Evolutionary conservation across 441 rosid genomes (phyloP), one percentile per base, ranked within the genome.

Genomic region (Erysimum pusillum): DNA sequence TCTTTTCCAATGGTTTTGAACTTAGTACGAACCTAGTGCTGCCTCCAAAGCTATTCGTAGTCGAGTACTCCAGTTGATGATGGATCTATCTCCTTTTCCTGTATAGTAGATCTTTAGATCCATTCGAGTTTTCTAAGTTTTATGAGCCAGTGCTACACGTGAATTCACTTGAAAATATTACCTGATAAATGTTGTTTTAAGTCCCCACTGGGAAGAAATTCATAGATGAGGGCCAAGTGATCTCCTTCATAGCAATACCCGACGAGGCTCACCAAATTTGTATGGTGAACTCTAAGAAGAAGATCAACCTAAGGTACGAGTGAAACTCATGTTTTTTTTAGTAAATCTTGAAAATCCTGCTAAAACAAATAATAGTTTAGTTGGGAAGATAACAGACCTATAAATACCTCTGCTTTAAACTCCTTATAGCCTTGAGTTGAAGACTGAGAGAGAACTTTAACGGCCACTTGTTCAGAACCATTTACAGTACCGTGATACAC

Each of bases 251-350:
- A 75, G 5, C 85, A 81, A 46, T 81, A 83, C 3, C 88, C 88
- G 1, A 79, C 78, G 0, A 85, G 85, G 25, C 62, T 36, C 0
- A 81, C 82, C 52, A 85, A 60, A 51, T 85, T 76, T 25, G 52
- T 67, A 36, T 85, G 83, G 49, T 85, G 88, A 28, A 81, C 86
- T 64, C 77, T 73, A 15, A 76, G 44, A 11, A 84, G 83, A 78
- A 85, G 84, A 54, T 78, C 67, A 14, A 80, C 85, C 84, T 76
- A 62, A 15, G 5, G 2, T 17, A 41, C 1, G 45, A 8, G 53
- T 18, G 36, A 59, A 0, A 12, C 2, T 7, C 9, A 51, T 25
- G 38, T 25, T 25, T 25, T 25, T 25, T 25, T 25, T 25, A 25
- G 28, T n/a, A 25, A 25, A 25, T 22, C 25, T 22, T 22, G 20